Evolutionary conservation across 2,329 filamentous ascomycete species (phyloP), one percentile per base, ranked within the genome.

Genomic region (Sclerotinia sclerotiorum): DNA sequence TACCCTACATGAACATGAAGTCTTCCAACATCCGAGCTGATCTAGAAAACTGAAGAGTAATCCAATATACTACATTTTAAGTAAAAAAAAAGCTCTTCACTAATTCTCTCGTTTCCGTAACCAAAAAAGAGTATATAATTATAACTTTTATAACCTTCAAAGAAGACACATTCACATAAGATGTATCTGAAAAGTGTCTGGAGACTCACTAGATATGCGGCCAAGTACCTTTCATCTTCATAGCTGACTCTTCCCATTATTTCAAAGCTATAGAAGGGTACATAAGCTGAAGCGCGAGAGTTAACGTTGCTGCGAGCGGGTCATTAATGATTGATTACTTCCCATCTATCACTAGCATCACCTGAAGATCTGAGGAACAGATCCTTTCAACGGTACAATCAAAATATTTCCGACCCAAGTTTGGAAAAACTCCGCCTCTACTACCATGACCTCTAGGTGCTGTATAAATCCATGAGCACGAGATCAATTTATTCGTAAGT

Each of bases 351-450:
- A 11, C 17, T 21, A 32, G 5, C 8, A 19, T 17, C 13, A 15
- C 15, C 27, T 8, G 27, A 27, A 19, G 19, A 19, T 32, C 15
- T 5, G 19, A 19, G 27, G 21, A 32, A 10, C 27, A 11, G 7
- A 3, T 3, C 19, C n/a, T n/a, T 55, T 55, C 19, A 56, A 17
- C 1, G 27, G 21, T 15, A 17, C 0, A 32, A 17, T 5, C 5
- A 11, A 48, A 10, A 61, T 2, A 7, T 13, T 2, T 32, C 13
- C 0, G 7, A 32, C n/a, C 19, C 32, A 3, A 0, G 19, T 19
- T 27, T 13, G 13, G 6, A 32, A 5, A 8, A 2, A 1, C 1
- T 7, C 8, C 8, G 13, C 3, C 5, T n/a, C 19, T 17, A 2
- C 27, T n/a, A 29, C 21, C 5, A 3, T 5, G 19, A 4, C n/a